Percentiles rank a stretch among this genome's conserved stretches.
Conservation (phyloP, 257 asterid genomes). For the Solanum gracilifrons region DNA sequence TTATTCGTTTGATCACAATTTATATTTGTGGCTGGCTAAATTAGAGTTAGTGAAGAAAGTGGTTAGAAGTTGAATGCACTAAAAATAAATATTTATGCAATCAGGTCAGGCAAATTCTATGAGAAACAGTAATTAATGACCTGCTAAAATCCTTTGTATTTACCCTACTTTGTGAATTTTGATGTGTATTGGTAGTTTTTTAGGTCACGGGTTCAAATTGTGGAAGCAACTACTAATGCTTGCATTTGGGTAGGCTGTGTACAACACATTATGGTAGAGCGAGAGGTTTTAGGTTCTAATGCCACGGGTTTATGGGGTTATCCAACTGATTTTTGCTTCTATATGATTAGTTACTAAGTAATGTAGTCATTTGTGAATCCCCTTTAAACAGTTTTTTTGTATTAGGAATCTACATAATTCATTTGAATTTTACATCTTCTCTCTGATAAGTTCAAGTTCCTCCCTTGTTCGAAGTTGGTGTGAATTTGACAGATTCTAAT, state of each 20-base stretch:
- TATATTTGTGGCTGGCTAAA: neutral
- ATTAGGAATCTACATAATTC: neutral
- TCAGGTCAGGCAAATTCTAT: neutral
- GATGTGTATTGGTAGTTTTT: neutral
- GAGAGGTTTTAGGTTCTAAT: neutral
- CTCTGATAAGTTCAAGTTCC: neutral
- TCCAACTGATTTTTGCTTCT: neutral
- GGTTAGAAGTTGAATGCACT: neutral
- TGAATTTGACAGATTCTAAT: neutral
- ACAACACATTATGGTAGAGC: neutral
- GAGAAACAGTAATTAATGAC: neutral
- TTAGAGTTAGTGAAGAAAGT: neutral
- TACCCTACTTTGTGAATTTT: neutral
- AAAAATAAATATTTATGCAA: neutral
- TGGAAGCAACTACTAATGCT: neutral
- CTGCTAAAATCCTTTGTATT: neutral
- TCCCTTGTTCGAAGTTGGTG: neutral
- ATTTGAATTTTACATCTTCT: neutral
- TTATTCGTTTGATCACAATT: neutral
- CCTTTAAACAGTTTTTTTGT: neutral
- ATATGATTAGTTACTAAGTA: neutral
- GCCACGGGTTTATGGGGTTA: neutral
- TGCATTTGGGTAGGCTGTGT: neutral
- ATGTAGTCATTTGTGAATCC: neutral
- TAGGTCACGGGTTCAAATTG: neutral